A percentile compares a stretch with the other conserved stretches of the same genome.
phyloP scores from a whole-genome alignment of 1,284 basidiomycete genomes.

The Sphaerobolus stellatus region DNA sequence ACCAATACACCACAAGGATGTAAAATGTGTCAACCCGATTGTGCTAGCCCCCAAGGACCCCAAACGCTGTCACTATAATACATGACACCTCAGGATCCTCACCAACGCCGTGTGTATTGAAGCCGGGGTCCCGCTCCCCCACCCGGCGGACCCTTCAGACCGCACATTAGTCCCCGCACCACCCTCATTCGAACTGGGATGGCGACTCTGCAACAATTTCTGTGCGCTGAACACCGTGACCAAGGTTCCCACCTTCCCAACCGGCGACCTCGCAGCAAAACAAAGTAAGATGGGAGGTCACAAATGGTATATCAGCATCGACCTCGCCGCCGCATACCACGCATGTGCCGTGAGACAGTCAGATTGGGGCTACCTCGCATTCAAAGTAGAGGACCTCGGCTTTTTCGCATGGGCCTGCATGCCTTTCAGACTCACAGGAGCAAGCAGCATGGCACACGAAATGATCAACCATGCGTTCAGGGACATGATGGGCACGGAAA shows the following conservation, averaged over 20 bases:
- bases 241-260: not conserved
- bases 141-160: not conserved
- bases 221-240: not conserved
- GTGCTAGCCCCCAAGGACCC: constrained; percentile 18
- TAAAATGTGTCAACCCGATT: constrained; percentile 14
- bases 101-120: not conserved
- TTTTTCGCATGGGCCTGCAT: constrained; percentile 17
- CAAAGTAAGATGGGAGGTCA: not conserved
- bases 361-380: constrained; percentile 16
- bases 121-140: not conserved
- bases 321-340: constrained; percentile 20
- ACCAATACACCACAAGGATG: constrained; percentile 10
- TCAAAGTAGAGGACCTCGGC: constrained; percentile 19
- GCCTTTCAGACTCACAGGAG: constrained; percentile 18
- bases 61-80: not conserved
- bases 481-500: constrained; percentile 14
- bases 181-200: not conserved
- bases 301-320: constrained; percentile 11
- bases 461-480: constrained; percentile 14
- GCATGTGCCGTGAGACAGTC: constrained; percentile 14
- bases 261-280: not conserved
- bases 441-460: constrained; percentile 18
- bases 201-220: not conserved
- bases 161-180: not conserved
- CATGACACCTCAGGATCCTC: not conserved